Evolutionary conservation across 495 filamentous ascomycete species (phyloP).

Genomic region (Hypoxylon rickii): DNA sequence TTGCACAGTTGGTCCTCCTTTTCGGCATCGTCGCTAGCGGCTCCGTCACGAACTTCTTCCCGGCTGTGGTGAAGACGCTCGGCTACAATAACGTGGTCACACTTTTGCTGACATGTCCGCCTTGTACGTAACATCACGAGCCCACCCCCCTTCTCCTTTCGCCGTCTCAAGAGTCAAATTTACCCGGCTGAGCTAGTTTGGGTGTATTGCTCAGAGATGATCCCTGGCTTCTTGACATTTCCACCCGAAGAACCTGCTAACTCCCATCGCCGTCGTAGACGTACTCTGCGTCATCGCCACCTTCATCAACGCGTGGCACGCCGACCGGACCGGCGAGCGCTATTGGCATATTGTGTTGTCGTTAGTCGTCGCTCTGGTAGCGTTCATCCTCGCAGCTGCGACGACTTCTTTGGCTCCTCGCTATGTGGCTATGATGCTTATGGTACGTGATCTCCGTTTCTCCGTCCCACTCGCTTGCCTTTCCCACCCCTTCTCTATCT

Average conservation of each 20-base stretch:
- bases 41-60: constrained; percentile 89
- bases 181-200: too few species aligned
- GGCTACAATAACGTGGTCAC: constrained; percentile 59
- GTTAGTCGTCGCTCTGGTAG: constrained; percentile 67
- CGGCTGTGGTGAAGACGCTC: constrained; percentile 78
- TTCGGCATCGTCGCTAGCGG: constrained; percentile 73
- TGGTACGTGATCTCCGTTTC: too few species aligned
- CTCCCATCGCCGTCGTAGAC: too few species aligned
- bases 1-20: constrained; percentile 62
- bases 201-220: too few species aligned
- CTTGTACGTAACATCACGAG: too few species aligned
- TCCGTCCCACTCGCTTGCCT: too few species aligned
- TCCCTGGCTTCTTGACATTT: too few species aligned
- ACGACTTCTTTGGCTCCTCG: constrained; percentile 67
- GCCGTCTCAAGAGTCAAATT: too few species aligned
- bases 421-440: constrained; percentile 85
- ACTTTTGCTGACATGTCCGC: constrained; percentile 77
- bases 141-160: too few species aligned
- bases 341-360: constrained; percentile 77
- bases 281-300: constrained; percentile 71
- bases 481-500: too few species aligned
- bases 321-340: constrained; percentile 77
- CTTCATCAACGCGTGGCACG: constrained; percentile 76
- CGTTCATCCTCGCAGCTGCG: constrained; percentile 76
- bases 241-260: too few species aligned